These are phyloP conservation scores for Monosporascus ibericus DNA, from an alignment of 2,329 filamentous ascomycete species.

Conservation along the genomic window DNA sequence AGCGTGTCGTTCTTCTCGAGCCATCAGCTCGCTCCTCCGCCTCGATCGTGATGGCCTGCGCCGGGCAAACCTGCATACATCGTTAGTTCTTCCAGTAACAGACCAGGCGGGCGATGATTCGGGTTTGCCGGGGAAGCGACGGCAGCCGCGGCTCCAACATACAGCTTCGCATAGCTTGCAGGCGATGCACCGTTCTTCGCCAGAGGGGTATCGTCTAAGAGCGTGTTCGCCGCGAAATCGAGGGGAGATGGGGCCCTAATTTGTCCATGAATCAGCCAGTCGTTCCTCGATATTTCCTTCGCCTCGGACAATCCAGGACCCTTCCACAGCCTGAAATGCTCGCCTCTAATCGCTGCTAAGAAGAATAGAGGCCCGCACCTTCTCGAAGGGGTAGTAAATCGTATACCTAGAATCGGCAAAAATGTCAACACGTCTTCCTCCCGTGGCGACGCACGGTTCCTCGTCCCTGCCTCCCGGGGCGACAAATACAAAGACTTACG, in stretches of 20 bases:
- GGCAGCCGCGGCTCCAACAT: conserved; percentile 12
- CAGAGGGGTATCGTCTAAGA: conserved; percentile 89
- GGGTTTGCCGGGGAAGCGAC: too few relatives aligned
- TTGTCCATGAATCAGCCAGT: conserved; percentile 13
- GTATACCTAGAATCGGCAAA: conserved; percentile 63
- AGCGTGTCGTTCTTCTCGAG: conserved; percentile 88
- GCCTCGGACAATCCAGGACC: neutral
- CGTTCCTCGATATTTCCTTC: neutral
- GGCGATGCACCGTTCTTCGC: conserved; percentile 97
- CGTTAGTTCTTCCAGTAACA: conserved; percentile 3
- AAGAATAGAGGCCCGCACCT: conserved; percentile 37
- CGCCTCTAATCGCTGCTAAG: neutral
- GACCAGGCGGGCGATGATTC: neutral
- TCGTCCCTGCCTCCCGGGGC: neutral
- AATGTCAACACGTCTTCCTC: conserved; percentile 4
- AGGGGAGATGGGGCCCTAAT: conserved; percentile 83
- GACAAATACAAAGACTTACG: conserved; percentile 57
- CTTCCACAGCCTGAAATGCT: conserved; percentile 12
- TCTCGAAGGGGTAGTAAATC: conserved; percentile 98
- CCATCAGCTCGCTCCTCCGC: conserved; percentile 97
- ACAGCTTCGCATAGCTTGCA: conserved; percentile 98
- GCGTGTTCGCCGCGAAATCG: conserved; percentile 98
- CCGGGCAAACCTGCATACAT: conserved; percentile 71
- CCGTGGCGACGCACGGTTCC: neutral
- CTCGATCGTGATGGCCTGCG: conserved; percentile 97